phyloP scores from a whole-genome alignment of 352 stramenopile genomes.

The Pythium monospermum region DNA sequence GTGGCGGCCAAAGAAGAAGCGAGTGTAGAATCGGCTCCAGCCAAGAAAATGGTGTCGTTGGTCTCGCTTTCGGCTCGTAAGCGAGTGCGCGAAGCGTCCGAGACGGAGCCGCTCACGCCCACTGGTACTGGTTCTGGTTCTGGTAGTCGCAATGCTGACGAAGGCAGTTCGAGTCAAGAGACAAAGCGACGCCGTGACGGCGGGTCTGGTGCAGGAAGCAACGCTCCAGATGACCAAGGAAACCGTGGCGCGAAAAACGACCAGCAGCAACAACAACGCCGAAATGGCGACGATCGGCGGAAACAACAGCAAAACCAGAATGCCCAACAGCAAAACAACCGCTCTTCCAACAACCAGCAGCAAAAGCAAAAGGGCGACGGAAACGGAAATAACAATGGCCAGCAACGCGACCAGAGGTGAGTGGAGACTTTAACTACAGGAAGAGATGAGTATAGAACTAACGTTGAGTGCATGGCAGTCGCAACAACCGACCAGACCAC shows the following conservation, averaged over 20 bases:
- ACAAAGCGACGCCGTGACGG: slow-evolving; percentile 47
- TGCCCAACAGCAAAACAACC: slow-evolving; percentile 21
- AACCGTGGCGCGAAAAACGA: slow-evolving; percentile 6
- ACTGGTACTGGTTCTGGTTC: neutral
- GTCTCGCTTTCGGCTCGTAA: slow-evolving; percentile 67
- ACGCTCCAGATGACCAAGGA: slow-evolving; percentile 7
- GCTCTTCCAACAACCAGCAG: slow-evolving; percentile 8
- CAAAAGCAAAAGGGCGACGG: slow-evolving; percentile 31
- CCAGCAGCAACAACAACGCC: slow-evolving; percentile 24
- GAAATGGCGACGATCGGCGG: slow-evolving; percentile 3
- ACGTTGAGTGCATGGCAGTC: no score
- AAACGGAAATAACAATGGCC: slow-evolving; percentile 1
- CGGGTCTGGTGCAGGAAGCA: slow-evolving; percentile 9
- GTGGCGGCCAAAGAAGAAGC: no score
- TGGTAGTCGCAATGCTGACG: slow-evolving; percentile 10
- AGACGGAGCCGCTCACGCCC: neutral
- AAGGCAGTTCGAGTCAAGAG: slow-evolving; percentile 29
- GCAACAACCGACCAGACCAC: slow-evolving; percentile 37
- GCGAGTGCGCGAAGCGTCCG: slow-evolving; percentile 46
- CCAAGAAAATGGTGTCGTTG: slow-evolving; percentile 74
- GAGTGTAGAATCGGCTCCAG: neutral
- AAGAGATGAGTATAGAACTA: no score
- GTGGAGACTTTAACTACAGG: neutral
- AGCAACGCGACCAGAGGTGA: slow-evolving; percentile 58
- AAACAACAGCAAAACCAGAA: slow-evolving; percentile 18